Conservation (phyloP, 2,329 filamentous ascomycete species). For the Fusarium devonianum region DNA sequence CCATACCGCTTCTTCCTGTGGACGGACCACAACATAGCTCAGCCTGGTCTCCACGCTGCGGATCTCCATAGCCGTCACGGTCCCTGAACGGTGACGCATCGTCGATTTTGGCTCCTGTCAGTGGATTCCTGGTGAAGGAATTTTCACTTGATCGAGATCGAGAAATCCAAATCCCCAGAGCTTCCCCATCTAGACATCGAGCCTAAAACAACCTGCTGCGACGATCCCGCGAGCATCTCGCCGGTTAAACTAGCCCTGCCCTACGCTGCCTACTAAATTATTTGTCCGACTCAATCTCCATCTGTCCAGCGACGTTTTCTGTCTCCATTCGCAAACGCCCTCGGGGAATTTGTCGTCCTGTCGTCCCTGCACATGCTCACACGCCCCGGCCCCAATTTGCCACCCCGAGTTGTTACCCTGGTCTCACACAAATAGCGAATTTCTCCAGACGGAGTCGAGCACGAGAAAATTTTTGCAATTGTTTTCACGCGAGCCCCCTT, state of each 20-base stretch:
- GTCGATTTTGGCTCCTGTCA: constrained; percentile 29
- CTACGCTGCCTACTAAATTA: constrained; percentile 11
- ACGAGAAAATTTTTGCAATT: constrained; percentile 35
- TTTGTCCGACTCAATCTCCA: constrained; percentile 12
- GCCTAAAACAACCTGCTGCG: constrained; percentile 22
- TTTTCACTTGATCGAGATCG: constrained; percentile 37
- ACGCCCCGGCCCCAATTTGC: constrained; percentile 38
- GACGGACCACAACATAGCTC: constrained; percentile 35
- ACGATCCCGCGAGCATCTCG: constrained; percentile 9
- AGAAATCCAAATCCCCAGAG: constrained; percentile 15
- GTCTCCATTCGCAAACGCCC: constrained; percentile 26
- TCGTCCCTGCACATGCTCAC: constrained; percentile 42
- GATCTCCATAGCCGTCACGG: constrained; percentile 33
- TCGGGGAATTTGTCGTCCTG: constrained; percentile 39
- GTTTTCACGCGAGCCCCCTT: constrained; percentile 23
- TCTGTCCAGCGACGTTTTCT: constrained; percentile 17
- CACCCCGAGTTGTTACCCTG: constrained; percentile 37
- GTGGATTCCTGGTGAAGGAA: constrained; percentile 29
- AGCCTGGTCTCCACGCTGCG: constrained; percentile 39
- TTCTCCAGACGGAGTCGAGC: constrained; percentile 35
- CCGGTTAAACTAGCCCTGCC: constrained; percentile 12
- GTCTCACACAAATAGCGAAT: constrained; percentile 40
- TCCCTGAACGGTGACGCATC: constrained; percentile 40
- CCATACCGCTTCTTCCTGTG: constrained; percentile 30
- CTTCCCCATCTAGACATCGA: constrained; percentile 24